These are phyloP conservation scores for Rhytidhysteron rufulum DNA, from an alignment of 2,329 filamentous ascomycete genomes.

Conservation along the genomic window DNA sequence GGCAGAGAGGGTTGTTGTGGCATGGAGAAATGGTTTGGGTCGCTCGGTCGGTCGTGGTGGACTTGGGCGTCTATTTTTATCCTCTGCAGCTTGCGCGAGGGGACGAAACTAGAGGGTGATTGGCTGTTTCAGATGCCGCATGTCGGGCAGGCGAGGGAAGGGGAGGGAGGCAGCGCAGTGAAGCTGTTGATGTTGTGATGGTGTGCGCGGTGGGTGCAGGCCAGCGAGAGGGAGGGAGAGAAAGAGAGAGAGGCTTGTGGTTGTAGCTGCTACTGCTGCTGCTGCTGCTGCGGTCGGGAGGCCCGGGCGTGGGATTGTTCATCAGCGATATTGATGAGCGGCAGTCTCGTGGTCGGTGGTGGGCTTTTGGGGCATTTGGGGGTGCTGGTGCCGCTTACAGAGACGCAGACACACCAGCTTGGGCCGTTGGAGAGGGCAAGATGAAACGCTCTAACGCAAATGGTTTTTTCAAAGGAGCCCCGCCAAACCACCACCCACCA, in stretches of 20 bases:
- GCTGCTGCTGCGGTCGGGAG: too few relatives aligned
- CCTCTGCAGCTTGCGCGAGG: conserved; percentile 17
- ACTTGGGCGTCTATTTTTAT: conserved; percentile 28
- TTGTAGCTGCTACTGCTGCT: too few relatives aligned
- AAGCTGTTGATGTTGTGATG: neutral
- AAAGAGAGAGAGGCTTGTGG: neutral
- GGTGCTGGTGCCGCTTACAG: conserved; percentile 6
- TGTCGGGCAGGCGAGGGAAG: neutral
- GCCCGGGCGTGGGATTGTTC: neutral
- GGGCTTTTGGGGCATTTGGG: too few relatives aligned
- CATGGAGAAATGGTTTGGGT: conserved; percentile 3
- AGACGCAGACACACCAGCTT: neutral
- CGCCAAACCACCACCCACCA: too few relatives aligned
- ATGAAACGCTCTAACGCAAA: conserved; percentile 16
- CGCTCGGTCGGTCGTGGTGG: conserved; percentile 10
- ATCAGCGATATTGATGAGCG: neutral
- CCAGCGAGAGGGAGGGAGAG: neutral
- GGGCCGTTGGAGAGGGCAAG: conserved; percentile 1
- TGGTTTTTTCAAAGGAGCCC: conserved; percentile 3
- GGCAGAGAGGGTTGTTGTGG: conserved; percentile 2
- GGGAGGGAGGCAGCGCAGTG: neutral
- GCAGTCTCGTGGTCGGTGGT: conserved; percentile 5
- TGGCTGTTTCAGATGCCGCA: conserved; percentile 22
- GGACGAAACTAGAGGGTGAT: conserved; percentile 20
- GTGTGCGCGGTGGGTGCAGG: too few relatives aligned